phyloP scores from a whole-genome alignment of 306 rosid genomes.

The Bauhinia variegata region DNA sequence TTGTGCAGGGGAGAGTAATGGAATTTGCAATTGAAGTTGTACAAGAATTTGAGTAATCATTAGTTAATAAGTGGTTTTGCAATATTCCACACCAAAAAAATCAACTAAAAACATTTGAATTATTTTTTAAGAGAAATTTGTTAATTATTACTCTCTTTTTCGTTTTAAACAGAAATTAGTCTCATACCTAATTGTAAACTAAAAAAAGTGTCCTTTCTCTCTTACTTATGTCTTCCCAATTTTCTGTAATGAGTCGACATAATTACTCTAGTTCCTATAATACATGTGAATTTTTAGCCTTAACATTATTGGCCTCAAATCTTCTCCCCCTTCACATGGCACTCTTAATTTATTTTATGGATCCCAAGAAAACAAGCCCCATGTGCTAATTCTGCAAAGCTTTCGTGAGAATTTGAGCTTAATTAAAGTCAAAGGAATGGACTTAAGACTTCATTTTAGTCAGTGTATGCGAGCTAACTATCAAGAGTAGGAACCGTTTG shows the following conservation, averaged over 20 bases:
- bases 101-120: too few relatives aligned
- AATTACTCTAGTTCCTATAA: too few relatives aligned
- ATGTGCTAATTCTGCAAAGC: constrained; percentile 34
- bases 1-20: not conserved
- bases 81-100: too few relatives aligned
- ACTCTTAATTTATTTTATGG: not conserved
- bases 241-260: too few relatives aligned
- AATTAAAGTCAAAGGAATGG: constrained; percentile 55
- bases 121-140: too few relatives aligned
- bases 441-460: constrained; percentile 35
- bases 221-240: too few relatives aligned
- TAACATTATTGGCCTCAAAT: not conserved
- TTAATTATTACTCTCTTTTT: too few relatives aligned
- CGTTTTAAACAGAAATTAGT: too few relatives aligned
- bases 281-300: too few relatives aligned
- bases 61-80: too few relatives aligned
- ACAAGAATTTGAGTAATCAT: not conserved
- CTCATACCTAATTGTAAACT: too few relatives aligned
- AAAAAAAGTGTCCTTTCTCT: too few relatives aligned
- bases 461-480: constrained; percentile 3
- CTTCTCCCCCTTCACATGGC: not conserved
- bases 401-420: constrained; percentile 39
- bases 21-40: not conserved
- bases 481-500: constrained; percentile 13
- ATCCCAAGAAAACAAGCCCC: constrained; percentile 34